Evolutionary conservation across 2,329 filamentous ascomycete genomes (phyloP).

Genomic region (Paecilomyces formosus): DNA sequence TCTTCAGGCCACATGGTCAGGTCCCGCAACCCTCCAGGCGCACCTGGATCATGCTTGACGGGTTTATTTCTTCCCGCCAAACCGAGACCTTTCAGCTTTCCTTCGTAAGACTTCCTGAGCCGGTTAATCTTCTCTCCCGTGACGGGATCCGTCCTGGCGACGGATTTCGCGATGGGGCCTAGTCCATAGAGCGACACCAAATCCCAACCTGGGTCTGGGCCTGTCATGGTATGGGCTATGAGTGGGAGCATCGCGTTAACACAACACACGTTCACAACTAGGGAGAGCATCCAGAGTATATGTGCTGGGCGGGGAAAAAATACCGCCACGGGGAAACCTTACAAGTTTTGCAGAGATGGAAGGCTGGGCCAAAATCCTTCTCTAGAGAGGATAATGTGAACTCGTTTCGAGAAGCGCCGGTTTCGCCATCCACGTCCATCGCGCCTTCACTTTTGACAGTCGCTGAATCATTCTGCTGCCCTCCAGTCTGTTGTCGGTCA

Average conservation of each 20-base stretch:
- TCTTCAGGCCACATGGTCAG: constrained; percentile 43
- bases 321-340: constrained; percentile 38
- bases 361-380: constrained; percentile 39
- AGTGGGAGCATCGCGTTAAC: constrained; percentile 35
- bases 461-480: constrained; percentile 10
- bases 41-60: constrained; percentile 35
- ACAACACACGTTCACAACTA: constrained; percentile 32
- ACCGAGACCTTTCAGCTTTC: constrained; percentile 41
- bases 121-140: constrained; percentile 61
- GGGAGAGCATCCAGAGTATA: constrained; percentile 15
- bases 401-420: constrained; percentile 12
- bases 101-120: constrained; percentile 49
- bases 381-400: constrained; percentile 36
- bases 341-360: constrained; percentile 44
- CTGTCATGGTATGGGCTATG: constrained; percentile 42
- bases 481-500: constrained; percentile 23
- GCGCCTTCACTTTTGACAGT: constrained; percentile 19
- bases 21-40: constrained; percentile 30
- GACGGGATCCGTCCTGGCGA: constrained; percentile 51
- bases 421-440: constrained; percentile 33
- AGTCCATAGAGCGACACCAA: constrained; percentile 53
- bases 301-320: constrained; percentile 20
- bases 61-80: constrained; percentile 43
- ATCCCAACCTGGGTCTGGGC: constrained; percentile 52
- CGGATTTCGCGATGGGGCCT: constrained; percentile 48